These are phyloP conservation scores for Hymenoscyphus scutula DNA, from an alignment of 2,329 filamentous ascomycete species.

Conservation along the genomic window DNA sequence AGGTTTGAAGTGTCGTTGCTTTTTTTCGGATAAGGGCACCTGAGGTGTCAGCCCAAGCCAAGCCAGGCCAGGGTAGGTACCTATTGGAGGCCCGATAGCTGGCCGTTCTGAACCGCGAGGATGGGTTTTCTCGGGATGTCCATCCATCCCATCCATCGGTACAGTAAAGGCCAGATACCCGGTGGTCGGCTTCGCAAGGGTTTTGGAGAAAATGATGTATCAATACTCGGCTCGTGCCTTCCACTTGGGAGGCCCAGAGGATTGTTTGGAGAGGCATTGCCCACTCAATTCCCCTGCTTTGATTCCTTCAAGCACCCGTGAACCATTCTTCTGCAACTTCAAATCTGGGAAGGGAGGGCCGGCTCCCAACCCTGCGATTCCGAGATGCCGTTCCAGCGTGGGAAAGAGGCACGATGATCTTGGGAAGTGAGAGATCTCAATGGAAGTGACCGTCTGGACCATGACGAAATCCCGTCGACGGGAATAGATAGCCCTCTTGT, in stretches of 20 bases:
- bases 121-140: neutral
- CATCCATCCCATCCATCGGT: neutral
- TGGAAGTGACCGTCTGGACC: too few relatives aligned
- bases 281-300: neutral
- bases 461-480: too few relatives aligned
- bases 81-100: neutral
- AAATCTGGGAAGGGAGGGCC: neutral
- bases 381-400: neutral
- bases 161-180: neutral
- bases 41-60: neutral
- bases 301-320: neutral
- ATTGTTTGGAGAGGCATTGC: neutral
- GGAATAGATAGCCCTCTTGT: too few relatives aligned
- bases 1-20: neutral
- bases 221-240: neutral
- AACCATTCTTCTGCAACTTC: neutral
- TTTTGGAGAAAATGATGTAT: neutral
- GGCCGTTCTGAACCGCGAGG: neutral
- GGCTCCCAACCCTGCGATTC: neutral
- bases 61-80: too few relatives aligned
- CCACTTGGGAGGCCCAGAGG: neutral
- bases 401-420: neutral
- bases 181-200: neutral
- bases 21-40: neutral
- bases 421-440: too few relatives aligned